Base-by-base conservation (phyloP, 371 early-diverging fungal species). In the Syncephalastrum contaminatum region DNA sequence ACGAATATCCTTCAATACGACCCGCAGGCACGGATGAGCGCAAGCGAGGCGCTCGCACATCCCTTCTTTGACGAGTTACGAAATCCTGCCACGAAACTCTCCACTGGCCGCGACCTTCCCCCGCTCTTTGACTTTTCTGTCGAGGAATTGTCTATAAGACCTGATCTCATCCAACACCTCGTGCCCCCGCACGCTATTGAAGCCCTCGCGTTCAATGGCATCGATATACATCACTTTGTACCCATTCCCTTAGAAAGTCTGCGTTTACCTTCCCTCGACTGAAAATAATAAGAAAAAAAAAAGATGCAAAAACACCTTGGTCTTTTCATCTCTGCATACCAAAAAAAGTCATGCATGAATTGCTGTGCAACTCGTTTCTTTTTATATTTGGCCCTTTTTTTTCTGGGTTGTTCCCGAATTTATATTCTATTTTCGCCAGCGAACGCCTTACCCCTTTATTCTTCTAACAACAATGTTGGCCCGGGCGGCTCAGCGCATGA, bases 41-140 rank as follows among this genome's bases (percentile, higher is more conserved):
- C 99, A 6, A 84, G 91, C 62, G 92, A 97, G 73, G 94, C 96
- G n/a, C 86, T 99, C 87, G 71, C 85, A 27, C 93, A 97, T 66
- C 91, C 90, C 40, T 99, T 97, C 85, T 99, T 99, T 81, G 94
- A 97, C 73, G 95, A 94, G 67, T 74, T 98, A 63, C 82, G 97
- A 54, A 72, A 86, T 44, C 93, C 94, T n/a, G 91, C 86, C 25
- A 92, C 94, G 18, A 81, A 73, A 63, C 75, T 96, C 66, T 82
- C 88, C 25, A 91, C 83, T 48, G 96, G 93, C 43, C 81, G 84
- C 58, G 86, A 85, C 7, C 75, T 97, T 18, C 98, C 98, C 2
- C 84, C 87, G 59, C 82, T 98, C 54, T 97, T 98, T 77, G 89
- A 97, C 66, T 98, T 98, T 64, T 81, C 91, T 5, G 69, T 71